Base-by-base conservation (phyloP, 208 protist genomes). In the Naegleria fowleri region DNA sequence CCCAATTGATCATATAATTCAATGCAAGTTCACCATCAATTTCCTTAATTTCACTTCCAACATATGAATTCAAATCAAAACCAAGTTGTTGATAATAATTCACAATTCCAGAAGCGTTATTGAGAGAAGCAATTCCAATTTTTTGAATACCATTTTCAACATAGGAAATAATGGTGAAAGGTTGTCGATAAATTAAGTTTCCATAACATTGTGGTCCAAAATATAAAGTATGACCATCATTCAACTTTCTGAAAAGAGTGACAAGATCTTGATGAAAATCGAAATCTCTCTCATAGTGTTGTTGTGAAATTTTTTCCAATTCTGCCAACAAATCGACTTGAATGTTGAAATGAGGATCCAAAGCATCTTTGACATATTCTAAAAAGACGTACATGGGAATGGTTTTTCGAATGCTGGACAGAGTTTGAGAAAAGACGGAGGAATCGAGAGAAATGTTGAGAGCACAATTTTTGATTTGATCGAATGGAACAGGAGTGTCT, bases 141-240 rank as follows among this genome's bases (percentile, higher is more conserved):
- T 43, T 43, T 85, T 85, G 79, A 43, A 43, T 11, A 29, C 2
- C 22, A 19, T 19, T 29, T 76, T 39, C 79, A 0, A 43, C 36
- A 43, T 85, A 43, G 13, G 79, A 85, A 39, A 85, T 85, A 9
- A 85, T 19, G 29, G 13, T 22, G 11, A 85, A 85, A 43, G 79
- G 79, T 43, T 85, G 79, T 43, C n/a, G 41, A 4, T 43, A 85
- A 43, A 43, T 1, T 43, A 85, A 43, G 43, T 85, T 85, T 19
- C 36, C 79, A 85, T 85, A 85, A 43, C 79, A 85, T 43, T 43
- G 13, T 16, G 79, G 79, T n/a, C 15, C 79, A 85, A 85, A 85
- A 43, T 85, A 85, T 43, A 85, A 43, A 39, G 79, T 85, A 43
- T 85, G 79, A 29, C 79, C 79, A 85, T 85, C 79, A 25, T 85